Base-by-base conservation (phyloP, 2,329 filamentous ascomycete species). In the Fusarium lyarnte region DNA sequence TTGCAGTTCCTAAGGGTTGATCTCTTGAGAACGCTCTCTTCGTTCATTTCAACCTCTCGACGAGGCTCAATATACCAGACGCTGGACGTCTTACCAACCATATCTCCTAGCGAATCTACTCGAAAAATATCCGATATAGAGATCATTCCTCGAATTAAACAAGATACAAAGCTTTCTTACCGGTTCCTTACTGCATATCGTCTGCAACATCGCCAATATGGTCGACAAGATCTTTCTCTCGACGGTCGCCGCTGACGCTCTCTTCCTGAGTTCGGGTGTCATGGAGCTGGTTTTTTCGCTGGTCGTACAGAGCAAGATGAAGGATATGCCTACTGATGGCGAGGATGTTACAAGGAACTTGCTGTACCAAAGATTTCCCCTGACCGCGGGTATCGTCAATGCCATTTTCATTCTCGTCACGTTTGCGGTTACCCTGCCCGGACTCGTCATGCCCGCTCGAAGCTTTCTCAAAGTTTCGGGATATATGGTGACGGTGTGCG, bases 331-430 rank as follows among this genome's bases (percentile, higher is more conserved):
- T 36, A 78, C 74, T 8, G 81, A 85, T 46, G 88, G 88, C 60
- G 76, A 80, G 61, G 81, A 87, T 63, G 87, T 85, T 33, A 86
- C 86, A 35, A 83, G 85, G 63, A 83, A 87, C 70, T 79, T 90
- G 45, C 79, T 90, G 27, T 88, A 88, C 79, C 83, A 85, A 72
- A 79, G 80, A 35, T 88, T 90, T 63, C 88, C 88, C 14, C 80
- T 90, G 55, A 84, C 84, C 88, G 92, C 90, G 58, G 92, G 90
- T 66, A 89, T 95, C 71, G 90, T 87, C 78, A 95, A 95, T 80
- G 88, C 91, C 69, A 85, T 91, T 76, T 85, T 95, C 77, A 88
- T 94, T 79, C 90, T 95, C 80, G 78, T 89, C 75, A 90, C 91
- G 29, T 94, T 94, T 81, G 76, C 91, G 61, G 79, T 91, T 68